Percentiles rank a stretch among this genome's conserved stretches.
These are phyloP conservation scores for Patellifolia procumbens DNA, from an alignment of 179 eudicot genomes.

Conservation along the genomic window DNA sequence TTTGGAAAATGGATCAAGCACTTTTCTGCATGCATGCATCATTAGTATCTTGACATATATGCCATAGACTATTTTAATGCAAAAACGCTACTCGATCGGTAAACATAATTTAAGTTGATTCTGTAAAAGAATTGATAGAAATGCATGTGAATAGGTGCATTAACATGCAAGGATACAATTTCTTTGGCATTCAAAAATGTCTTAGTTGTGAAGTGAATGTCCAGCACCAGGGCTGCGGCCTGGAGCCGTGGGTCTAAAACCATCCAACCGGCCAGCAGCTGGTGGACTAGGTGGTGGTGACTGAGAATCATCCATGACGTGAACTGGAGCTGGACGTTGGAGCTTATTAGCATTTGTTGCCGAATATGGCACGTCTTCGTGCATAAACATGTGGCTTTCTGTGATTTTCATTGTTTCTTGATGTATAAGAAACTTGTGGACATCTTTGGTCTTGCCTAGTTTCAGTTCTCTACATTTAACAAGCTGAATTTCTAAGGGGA, in stretches of 20 bases:
- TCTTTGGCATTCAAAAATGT: conserved; percentile 16
- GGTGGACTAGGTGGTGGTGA: conserved; percentile 28
- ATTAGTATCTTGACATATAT: conserved; percentile 15
- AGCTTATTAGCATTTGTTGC: conserved; percentile 21
- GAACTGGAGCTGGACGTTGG: conserved; percentile 25
- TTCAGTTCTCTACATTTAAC: conserved; percentile 41
- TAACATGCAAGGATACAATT: background rate
- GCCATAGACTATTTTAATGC: background rate
- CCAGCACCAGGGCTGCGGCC: conserved; percentile 72
- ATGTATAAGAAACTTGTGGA: conserved; percentile 28
- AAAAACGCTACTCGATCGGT: background rate
- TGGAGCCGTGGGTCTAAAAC: conserved; percentile 61
- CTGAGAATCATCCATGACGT: conserved; percentile 23
- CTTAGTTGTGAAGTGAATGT: conserved; percentile 43
- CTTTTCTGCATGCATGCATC: conserved; percentile 27
- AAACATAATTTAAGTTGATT: background rate
- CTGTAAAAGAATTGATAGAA: conserved; percentile 17
- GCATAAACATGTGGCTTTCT: conserved; percentile 12
- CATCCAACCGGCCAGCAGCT: conserved; percentile 39
- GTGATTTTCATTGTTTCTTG: conserved; percentile 18
- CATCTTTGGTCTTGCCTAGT: conserved; percentile 17
- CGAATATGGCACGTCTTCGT: conserved; percentile 14
- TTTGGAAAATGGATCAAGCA: background rate
- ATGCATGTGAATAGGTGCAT: conserved; percentile 10
- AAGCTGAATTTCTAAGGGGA: conserved; percentile 25